These are phyloP conservation scores for Dianthus caryophyllus DNA, from an alignment of 148 eudicot genomes.

Conservation along the genomic window DNA sequence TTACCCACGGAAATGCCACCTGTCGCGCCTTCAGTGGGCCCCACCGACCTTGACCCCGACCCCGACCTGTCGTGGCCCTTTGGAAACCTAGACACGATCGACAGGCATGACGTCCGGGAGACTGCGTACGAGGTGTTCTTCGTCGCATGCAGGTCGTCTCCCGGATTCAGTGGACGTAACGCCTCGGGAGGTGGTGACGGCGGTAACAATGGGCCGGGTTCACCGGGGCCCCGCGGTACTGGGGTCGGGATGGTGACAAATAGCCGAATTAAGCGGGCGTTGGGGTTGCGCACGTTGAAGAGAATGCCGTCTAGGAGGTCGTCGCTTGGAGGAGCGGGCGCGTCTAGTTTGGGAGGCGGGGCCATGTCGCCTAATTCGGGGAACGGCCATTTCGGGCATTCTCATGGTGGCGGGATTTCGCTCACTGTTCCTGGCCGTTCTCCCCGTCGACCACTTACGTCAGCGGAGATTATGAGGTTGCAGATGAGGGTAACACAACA, in stretches of 20 bases:
- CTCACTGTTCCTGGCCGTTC: slow-evolving; percentile 35
- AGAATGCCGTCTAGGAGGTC: slow-evolving; percentile 40
- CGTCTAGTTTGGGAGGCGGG: slow-evolving; percentile 23
- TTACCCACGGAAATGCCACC: neutral
- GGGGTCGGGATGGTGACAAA: slow-evolving; percentile 76
- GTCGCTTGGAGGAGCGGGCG: slow-evolving; percentile 27
- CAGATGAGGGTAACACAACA: slow-evolving; percentile 95
- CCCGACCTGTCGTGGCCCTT: slow-evolving; percentile 55
- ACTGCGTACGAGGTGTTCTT: slow-evolving; percentile 95
- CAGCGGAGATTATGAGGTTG: slow-evolving; percentile 94
- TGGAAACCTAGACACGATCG: slow-evolving; percentile 48
- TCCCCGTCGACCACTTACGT: slow-evolving; percentile 57
- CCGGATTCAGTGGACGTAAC: slow-evolving; percentile 76
- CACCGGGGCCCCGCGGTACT: slow-evolving; percentile 34
- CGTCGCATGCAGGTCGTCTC: slow-evolving; percentile 80
- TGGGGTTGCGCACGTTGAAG: slow-evolving; percentile 60
- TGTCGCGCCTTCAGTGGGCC: neutral
- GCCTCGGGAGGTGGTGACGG: slow-evolving; percentile 18
- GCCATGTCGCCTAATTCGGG: slow-evolving; percentile 38
- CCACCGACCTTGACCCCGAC: neutral
- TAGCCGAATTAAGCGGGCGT: slow-evolving; percentile 66
- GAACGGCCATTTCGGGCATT: slow-evolving; percentile 18
- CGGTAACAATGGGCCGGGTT: slow-evolving; percentile 19
- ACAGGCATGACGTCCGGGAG: slow-evolving; percentile 55
- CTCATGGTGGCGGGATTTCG: slow-evolving; percentile 24